A percentile compares a stretch with the other conserved stretches of the same genome.
phyloP scores from a whole-genome alignment of 352 stramenopile species.

The Phytophthora crassamura region DNA sequence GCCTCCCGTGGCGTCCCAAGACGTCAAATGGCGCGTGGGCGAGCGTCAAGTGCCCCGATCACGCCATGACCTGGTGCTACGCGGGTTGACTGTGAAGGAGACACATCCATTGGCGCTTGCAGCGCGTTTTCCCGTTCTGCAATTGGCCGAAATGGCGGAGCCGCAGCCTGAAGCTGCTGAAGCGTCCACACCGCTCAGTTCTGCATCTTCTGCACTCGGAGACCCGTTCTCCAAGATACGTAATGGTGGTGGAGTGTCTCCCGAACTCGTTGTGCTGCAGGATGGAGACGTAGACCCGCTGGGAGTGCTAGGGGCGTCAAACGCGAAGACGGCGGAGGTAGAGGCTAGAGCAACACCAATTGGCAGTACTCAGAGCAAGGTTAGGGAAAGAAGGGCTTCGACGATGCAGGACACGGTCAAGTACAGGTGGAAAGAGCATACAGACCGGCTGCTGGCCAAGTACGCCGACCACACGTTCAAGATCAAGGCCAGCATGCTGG shows the following conservation, averaged over 20 bases:
- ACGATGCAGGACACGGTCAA: slow-evolving; percentile 48
- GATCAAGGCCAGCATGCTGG: slow-evolving; percentile 84
- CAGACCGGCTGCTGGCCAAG: slow-evolving; percentile 68
- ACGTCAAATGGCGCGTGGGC: slow-evolving; percentile 52
- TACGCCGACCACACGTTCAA: slow-evolving; percentile 73
- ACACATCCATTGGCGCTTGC: slow-evolving; percentile 53
- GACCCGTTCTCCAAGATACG: slow-evolving; percentile 12
- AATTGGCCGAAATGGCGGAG: neutral
- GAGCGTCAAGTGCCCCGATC: slow-evolving; percentile 39
- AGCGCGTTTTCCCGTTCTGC: slow-evolving; percentile 9
- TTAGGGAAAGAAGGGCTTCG: neutral
- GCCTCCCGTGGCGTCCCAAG: neutral
- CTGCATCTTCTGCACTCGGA: neutral
- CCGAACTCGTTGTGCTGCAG: slow-evolving; percentile 66
- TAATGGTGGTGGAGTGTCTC: slow-evolving; percentile 1
- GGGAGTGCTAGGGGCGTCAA: slow-evolving; percentile 45
- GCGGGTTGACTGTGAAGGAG: slow-evolving; percentile 35
- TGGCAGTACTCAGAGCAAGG: neutral
- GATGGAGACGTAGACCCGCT: slow-evolving; percentile 77
- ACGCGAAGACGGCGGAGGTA: neutral
- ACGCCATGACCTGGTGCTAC: slow-evolving; percentile 31
- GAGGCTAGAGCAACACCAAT: slow-evolving; percentile 12
- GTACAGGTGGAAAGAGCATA: slow-evolving; percentile 70
- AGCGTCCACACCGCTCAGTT: slow-evolving; percentile 4
- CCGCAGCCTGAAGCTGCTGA: neutral